phyloP scores from a whole-genome alignment of 768 basidiomycete genomes.

The Leccinum aurantiacum region DNA sequence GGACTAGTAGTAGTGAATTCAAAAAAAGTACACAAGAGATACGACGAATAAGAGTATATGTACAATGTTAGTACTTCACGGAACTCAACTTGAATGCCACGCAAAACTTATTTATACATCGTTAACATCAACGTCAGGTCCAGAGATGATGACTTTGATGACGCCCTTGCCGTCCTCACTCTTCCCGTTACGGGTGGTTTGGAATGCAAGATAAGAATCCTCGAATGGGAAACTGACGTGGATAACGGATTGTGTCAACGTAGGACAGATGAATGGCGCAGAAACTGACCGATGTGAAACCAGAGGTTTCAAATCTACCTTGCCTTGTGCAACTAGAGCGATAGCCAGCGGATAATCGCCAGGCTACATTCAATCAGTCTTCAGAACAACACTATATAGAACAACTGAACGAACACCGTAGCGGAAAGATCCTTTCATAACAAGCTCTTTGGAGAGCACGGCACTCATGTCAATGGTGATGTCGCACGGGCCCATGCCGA shows the following conservation, averaged over 20 bases:
- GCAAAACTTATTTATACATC: slow-evolving; percentile 31
- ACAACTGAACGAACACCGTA: slow-evolving; percentile 57
- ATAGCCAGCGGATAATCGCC: slow-evolving; percentile 88
- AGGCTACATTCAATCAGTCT: slow-evolving; percentile 43
- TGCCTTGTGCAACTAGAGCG: slow-evolving; percentile 76
- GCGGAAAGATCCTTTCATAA: slow-evolving; percentile 89
- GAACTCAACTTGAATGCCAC: background rate
- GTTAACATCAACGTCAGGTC: slow-evolving; percentile 59
- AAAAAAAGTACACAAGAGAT: no score
- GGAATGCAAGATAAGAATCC: slow-evolving; percentile 77
- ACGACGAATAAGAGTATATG: background rate
- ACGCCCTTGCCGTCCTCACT: slow-evolving; percentile 83
- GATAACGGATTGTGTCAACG: background rate
- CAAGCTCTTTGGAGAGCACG: slow-evolving; percentile 76
- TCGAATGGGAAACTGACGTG: slow-evolving; percentile 65
- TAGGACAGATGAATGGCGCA: background rate
- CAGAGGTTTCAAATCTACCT: slow-evolving; percentile 83
- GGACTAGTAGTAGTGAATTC: no score
- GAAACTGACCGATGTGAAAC: slow-evolving; percentile 76
- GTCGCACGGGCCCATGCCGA: slow-evolving; percentile 84
- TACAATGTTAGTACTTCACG: background rate
- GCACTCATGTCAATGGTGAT: slow-evolving; percentile 70
- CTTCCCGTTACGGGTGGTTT: slow-evolving; percentile 76
- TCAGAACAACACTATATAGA: background rate
- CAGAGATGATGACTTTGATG: slow-evolving; percentile 88